Conservation (phyloP, 1,139 yeast genomes). For the Geotrichum fermentans region DNA sequence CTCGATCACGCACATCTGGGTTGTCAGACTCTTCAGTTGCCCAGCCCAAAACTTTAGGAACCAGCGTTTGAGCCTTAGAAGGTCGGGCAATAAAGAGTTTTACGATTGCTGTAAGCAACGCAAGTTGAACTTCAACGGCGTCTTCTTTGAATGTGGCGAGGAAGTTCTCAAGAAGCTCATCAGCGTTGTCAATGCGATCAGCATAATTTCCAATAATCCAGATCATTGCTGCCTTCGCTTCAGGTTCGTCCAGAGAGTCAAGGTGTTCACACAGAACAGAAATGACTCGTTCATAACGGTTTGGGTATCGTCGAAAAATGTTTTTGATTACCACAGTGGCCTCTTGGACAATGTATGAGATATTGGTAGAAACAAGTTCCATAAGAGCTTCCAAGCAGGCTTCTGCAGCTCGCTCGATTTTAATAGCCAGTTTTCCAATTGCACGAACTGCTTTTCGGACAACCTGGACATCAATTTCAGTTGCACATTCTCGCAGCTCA, state of each 20-base stretch:
- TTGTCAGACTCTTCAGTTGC: conserved; percentile 71
- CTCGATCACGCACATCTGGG: conserved; percentile 85
- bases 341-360: conserved; percentile 77
- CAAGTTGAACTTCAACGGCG: conserved; percentile 65
- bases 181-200: conserved; percentile 46
- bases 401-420: conserved; percentile 54
- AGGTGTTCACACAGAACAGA: conserved; percentile 44
- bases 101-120: conserved; percentile 68
- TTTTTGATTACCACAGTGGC: conserved; percentile 71
- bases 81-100: conserved; percentile 62
- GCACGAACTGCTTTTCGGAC: conserved; percentile 85
- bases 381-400: conserved; percentile 61
- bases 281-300: conserved; percentile 43
- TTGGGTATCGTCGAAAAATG: conserved; percentile 71
- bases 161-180: conserved; percentile 45
- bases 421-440: conserved; percentile 82
- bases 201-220: conserved; percentile 84
- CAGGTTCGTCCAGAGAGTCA: conserved; percentile 60
- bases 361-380: conserved; percentile 59
- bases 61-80: conserved; percentile 50
- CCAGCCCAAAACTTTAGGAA: conserved; percentile 57
- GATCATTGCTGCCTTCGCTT: conserved; percentile 69
- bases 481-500: conserved; percentile 80
- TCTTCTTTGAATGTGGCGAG: conserved; percentile 53
- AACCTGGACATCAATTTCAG: conserved; percentile 80